Evolutionary conservation across 1,284 basidiomycete species (phyloP).

Genomic region (Malassezia yamatoensis): DNA sequence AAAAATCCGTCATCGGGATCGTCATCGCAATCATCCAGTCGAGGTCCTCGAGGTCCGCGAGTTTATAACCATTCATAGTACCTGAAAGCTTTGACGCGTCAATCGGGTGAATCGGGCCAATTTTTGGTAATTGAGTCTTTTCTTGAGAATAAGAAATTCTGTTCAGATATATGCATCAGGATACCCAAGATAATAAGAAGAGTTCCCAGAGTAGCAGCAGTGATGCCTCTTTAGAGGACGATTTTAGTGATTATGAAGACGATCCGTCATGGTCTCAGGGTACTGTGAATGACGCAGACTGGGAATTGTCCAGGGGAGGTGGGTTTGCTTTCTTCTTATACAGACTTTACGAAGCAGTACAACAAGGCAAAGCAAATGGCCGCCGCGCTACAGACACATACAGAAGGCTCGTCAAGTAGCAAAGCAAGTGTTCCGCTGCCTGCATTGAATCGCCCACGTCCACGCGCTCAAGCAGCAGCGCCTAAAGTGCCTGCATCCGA

Average conservation of each 20-base stretch:
- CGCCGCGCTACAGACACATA: slow-evolving; percentile 17
- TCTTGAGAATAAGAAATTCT: too few species aligned
- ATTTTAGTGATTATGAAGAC: too few species aligned
- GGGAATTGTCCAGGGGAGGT: slow-evolving; percentile 42
- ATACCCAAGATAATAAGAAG: too few species aligned
- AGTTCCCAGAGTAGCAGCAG: not conserved
- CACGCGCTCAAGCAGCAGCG: slow-evolving; percentile 7
- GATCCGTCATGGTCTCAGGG: slow-evolving; percentile 8
- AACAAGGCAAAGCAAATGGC: slow-evolving; percentile 42
- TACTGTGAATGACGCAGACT: slow-evolving; percentile 43
- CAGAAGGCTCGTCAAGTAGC: not conserved
- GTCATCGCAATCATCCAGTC: not conserved
- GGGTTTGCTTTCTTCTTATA: slow-evolving; percentile 2
- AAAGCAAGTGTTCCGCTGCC: slow-evolving; percentile 14
- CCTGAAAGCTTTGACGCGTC: too few species aligned
- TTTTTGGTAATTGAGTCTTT: too few species aligned
- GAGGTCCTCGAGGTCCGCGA: not conserved
- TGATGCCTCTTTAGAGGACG: too few species aligned
- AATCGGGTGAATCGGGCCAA: too few species aligned
- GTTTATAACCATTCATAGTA: too few species aligned
- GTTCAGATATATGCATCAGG: too few species aligned
- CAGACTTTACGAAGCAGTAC: slow-evolving; percentile 45
- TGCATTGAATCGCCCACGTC: slow-evolving; percentile 27
- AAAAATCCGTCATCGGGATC: not conserved
- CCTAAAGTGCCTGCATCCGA: slow-evolving; percentile 1